phyloP scores from a whole-genome alignment of 352 stramenopile species.

The Elongisporangium senticosum region DNA sequence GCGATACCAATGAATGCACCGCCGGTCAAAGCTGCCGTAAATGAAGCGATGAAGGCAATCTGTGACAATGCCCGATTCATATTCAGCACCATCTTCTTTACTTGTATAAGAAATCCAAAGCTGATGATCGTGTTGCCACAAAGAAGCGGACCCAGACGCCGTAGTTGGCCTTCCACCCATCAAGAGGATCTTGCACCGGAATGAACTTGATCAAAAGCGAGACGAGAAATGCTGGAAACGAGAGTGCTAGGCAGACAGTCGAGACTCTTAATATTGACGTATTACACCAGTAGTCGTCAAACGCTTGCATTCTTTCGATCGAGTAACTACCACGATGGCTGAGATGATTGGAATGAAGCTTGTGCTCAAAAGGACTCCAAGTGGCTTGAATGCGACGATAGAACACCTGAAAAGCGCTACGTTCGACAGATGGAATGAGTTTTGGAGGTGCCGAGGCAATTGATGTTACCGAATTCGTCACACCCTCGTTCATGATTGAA shows the following conservation, averaged over 20 bases:
- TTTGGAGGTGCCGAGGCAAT: too few relatives aligned
- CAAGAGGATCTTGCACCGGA: not conserved
- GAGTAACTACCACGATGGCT: constrained; percentile 7
- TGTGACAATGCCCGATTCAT: constrained; percentile 1
- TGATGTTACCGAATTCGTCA: too few relatives aligned
- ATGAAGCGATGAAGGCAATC: too few relatives aligned
- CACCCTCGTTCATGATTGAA: too few relatives aligned
- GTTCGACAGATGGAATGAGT: too few relatives aligned
- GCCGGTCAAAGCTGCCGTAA: too few relatives aligned
- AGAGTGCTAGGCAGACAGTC: too few relatives aligned
- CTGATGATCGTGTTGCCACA: constrained; percentile 10
- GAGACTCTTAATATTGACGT: too few relatives aligned
- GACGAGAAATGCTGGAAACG: constrained; percentile 10
- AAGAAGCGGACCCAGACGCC: constrained; percentile 16
- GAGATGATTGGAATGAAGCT: constrained; percentile 11
- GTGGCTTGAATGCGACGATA: too few relatives aligned
- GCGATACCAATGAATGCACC: too few relatives aligned
- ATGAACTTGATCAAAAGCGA: constrained; percentile 12
- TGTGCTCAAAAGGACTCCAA: constrained; percentile 9
- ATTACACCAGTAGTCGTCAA: constrained; percentile 7
- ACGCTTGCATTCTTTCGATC: constrained; percentile 1
- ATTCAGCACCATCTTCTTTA: constrained; percentile 6
- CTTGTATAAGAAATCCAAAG: constrained; percentile 4
- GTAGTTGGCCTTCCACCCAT: constrained; percentile 19
- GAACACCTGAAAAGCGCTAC: too few relatives aligned